A percentile compares a stretch with the other conserved stretches of the same genome.
Evolutionary conservation across 2,329 filamentous ascomycete species (phyloP).

Genomic region (Xylariomycetidae sp.): DNA sequence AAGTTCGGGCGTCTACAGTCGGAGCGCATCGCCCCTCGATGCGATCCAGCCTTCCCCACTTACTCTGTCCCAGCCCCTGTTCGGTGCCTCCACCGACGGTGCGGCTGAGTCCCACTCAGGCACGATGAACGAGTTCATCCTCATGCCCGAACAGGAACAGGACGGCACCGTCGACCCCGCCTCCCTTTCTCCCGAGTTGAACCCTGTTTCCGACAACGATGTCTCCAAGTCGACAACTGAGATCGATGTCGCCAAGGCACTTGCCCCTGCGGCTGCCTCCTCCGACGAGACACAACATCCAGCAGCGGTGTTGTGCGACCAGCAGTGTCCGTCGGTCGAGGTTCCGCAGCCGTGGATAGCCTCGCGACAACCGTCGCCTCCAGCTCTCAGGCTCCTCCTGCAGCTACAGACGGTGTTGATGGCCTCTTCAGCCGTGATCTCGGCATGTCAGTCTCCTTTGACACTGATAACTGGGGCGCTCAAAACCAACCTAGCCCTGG

Average conservation of each 20-base stretch:
- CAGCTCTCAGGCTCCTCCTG: constrained; percentile 39
- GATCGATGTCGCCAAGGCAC: constrained; percentile 15
- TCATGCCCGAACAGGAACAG: constrained; percentile 30
- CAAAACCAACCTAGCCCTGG: constrained; percentile 71
- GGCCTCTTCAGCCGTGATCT: constrained; percentile 65
- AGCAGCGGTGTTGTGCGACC: constrained; percentile 99
- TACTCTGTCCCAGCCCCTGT: constrained; percentile 54
- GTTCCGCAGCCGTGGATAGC: constrained; percentile 41
- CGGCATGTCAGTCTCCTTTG: constrained; percentile 61
- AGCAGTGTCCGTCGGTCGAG: constrained; percentile 96
- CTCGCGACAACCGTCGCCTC: constrained; percentile 36
- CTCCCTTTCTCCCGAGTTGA: constrained; percentile 52
- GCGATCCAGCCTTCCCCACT: constrained; percentile 40
- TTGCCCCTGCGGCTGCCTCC: constrained; percentile 38
- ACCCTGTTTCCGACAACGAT: constrained; percentile 42
- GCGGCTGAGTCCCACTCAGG: constrained; percentile 25
- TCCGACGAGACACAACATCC: constrained; percentile 99
- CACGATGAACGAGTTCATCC: constrained; percentile 39
- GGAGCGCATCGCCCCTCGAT: constrained; percentile 36
- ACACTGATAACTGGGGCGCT: constrained; percentile 70
- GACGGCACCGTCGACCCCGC: constrained; percentile 54
- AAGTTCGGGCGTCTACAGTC: constrained; percentile 34
- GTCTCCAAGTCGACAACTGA: too few relatives aligned
- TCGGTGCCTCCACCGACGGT: constrained; percentile 32
- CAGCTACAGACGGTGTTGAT: constrained; percentile 56